Evolutionary conservation across 306 rosid genomes (phyloP).

Genomic region (Citrullus colocynthis): DNA sequence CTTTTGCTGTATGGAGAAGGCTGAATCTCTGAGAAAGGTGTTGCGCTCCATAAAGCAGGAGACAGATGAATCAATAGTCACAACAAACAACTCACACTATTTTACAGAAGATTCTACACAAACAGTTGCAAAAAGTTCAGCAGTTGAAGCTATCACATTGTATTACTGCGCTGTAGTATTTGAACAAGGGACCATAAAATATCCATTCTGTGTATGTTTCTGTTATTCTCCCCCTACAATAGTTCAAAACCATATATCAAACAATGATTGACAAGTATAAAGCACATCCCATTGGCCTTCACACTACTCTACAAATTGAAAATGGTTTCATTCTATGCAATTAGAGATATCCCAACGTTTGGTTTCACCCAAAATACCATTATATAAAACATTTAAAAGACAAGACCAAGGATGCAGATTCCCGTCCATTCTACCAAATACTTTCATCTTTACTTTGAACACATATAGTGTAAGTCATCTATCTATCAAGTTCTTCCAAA

Average conservation of each 20-base stretch:
- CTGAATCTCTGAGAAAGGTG: slow-evolving; percentile 1
- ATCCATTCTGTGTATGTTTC: slow-evolving; percentile 78
- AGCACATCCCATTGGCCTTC: not conserved
- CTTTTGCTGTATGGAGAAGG: not conserved
- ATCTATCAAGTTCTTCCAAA: not conserved
- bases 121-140: slow-evolving; percentile 15
- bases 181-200: slow-evolving; percentile 93
- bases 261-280: not conserved
- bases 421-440: not conserved
- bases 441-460: not conserved
- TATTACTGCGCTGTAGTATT: slow-evolving; percentile 63
- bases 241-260: slow-evolving; percentile 9
- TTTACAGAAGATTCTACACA: slow-evolving; percentile 20
- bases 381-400: not conserved
- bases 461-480: not conserved
- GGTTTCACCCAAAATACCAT: not conserved
- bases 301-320: not conserved
- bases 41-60: not conserved
- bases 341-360: not conserved
- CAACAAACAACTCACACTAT: slow-evolving; percentile 14
- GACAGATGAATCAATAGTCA: slow-evolving; percentile 14
- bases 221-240: slow-evolving; percentile 70
- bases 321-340: not conserved
- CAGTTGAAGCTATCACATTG: slow-evolving; percentile 17
- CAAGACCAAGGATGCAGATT: not conserved